Evolutionary conservation across 1,284 basidiomycete genomes (phyloP).

Genomic region (Sphagnurus paluster): DNA sequence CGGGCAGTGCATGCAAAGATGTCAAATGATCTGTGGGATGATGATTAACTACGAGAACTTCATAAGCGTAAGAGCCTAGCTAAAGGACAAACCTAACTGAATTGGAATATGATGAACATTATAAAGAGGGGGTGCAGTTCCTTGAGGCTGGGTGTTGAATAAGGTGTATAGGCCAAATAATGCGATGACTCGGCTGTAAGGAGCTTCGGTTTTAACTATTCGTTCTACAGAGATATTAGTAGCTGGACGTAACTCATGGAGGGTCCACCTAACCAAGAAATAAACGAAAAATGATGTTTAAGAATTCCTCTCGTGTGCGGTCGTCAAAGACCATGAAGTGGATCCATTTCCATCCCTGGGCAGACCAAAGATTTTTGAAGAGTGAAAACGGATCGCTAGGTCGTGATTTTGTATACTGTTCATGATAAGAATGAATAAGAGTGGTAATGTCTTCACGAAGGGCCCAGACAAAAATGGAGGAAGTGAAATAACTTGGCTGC

Average conservation of each 20-base stretch:
- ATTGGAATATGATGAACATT: constrained; percentile 51
- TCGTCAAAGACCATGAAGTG: constrained; percentile 71
- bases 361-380: constrained; percentile 70
- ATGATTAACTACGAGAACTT: too few species aligned
- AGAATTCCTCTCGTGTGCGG: constrained; percentile 58
- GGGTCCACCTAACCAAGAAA: constrained; percentile 63
- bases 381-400: constrained; percentile 54
- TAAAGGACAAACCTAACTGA: constrained; percentile 49
- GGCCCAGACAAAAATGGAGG: constrained; percentile 65
- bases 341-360: constrained; percentile 69
- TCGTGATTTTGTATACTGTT: constrained; percentile 37
- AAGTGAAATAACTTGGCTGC: constrained; percentile 75
- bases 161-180: constrained; percentile 71
- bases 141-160: constrained; percentile 61
- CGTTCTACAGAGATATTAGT: constrained; percentile 44
- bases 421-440: constrained; percentile 50
- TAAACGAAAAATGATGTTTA: constrained; percentile 57
- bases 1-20: constrained; percentile 47
- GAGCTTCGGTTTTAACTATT: constrained; percentile 44
- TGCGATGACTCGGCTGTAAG: constrained; percentile 52
- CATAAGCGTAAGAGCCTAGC: too few species aligned
- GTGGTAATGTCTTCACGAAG: constrained; percentile 61
- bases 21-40: constrained; percentile 50
- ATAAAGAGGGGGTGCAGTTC: constrained; percentile 49
- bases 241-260: not conserved